Base-by-base conservation (phyloP, 495 filamentous ascomycete species). In the Aspergillus taichungensis region DNA sequence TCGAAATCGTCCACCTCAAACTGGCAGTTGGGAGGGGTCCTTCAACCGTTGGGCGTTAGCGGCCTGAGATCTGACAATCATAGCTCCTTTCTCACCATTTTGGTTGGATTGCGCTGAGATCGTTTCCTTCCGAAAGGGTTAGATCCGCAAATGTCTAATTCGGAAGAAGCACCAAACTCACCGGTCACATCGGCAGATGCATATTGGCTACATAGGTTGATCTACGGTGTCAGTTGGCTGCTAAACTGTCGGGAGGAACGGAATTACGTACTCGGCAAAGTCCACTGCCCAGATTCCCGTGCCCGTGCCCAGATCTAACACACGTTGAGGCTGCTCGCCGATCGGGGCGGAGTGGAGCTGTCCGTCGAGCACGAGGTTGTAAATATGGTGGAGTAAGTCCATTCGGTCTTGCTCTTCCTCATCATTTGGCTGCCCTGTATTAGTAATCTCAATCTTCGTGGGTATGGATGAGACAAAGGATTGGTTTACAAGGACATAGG, bases 1-100 rank as follows among this genome's bases (percentile, higher is more conserved):
- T 73, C 79, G 45, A 73, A 75, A 52, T 82, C 75, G 50, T 82
- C 78, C 18, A 83, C 71, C 51, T 82, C 75, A 51, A 82, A 83
- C 51, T 67, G 75, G 29, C 78, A 65, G 49, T 82, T 83, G 33
- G 68, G 68, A 39, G 77, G 78, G 67, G 76, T 39, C 73, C 63
- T 31, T 24, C 18, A 24, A 24, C 18, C 18, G 68, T 32, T 18
- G 13, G 68, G 69, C n/a, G n/a, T 37, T 75, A 43, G 41, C 35
- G 18, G 4, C 18, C 18, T 24, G 18, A 24, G 18, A 24, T 1
- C 18, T 24, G 4, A 4, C 18, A 4, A 24, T 24, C 18, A 24
- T 24, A 24, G 4, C 4, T 24, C 18, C 18, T 24, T 24, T 24
- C 18, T 24, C 18, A 62, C 30, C 51, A 66, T 18, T 51, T 53